Evolutionary conservation across 208 protist genomes (phyloP).

Genomic region (Crithidia bombi): DNA sequence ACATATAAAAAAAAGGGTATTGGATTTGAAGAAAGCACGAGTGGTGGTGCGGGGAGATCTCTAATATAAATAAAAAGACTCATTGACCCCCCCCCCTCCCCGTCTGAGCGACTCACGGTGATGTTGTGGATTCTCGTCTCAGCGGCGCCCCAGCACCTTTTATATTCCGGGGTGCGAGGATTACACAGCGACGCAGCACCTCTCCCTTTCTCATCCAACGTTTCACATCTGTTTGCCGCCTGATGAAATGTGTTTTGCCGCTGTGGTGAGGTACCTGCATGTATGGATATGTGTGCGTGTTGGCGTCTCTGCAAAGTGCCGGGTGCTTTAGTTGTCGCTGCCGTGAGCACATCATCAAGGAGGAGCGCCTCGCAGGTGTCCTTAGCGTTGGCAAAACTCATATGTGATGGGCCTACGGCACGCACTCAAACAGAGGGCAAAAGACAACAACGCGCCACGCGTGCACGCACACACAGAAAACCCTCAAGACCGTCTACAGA

Average conservation of each 20-base stretch:
- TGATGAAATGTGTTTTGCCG: too few species aligned
- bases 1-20: too few species aligned
- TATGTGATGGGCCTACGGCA: slow-evolving; percentile 4
- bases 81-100: too few species aligned
- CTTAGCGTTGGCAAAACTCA: slow-evolving; percentile 14
- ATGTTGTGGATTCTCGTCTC: slow-evolving; percentile 18
- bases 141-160: slow-evolving; percentile 8
- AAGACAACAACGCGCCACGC: slow-evolving; percentile 7
- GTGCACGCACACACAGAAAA: not conserved
- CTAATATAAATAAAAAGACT: too few species aligned
- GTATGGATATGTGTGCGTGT: slow-evolving; percentile 14
- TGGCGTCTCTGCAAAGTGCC: too few species aligned
- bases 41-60: too few species aligned
- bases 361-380: slow-evolving; percentile 20
- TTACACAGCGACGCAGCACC: too few species aligned
- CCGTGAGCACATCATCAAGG: not conserved
- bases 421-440: slow-evolving; percentile 7
- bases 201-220: too few species aligned
- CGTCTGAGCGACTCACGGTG: slow-evolving; percentile 19
- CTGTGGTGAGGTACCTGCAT: slow-evolving; percentile 7
- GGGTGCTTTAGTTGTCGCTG: too few species aligned
- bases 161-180: not conserved
- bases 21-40: too few species aligned
- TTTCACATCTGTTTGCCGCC: too few species aligned
- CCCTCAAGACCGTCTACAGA: too few species aligned